Conservation (phyloP, 73 alveolate genomes). For the Urostyla sp. region DNA sequence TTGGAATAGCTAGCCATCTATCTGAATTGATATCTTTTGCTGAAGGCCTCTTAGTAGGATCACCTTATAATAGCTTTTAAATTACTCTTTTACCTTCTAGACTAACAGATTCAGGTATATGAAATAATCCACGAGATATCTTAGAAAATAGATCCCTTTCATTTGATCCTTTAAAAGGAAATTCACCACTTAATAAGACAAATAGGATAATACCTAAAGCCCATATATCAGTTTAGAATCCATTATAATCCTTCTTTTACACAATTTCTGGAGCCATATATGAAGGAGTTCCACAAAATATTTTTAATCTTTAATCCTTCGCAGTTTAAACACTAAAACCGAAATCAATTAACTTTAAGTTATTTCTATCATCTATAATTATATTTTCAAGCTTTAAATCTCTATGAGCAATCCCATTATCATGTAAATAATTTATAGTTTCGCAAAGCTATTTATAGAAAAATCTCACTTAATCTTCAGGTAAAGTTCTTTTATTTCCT, state of each 20-base stretch:
- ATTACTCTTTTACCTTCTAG: slow-evolving; percentile 59
- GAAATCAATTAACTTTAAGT: slow-evolving; percentile 82
- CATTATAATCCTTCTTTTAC: slow-evolving; percentile 86
- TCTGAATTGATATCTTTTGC: slow-evolving; percentile 42
- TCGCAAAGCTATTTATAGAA: slow-evolving; percentile 78
- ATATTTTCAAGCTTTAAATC: slow-evolving; percentile 89
- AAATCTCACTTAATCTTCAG: slow-evolving; percentile 71
- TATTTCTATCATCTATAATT: slow-evolving; percentile 69
- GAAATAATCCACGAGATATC: slow-evolving; percentile 74
- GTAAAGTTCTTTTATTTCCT: slow-evolving; percentile 63
- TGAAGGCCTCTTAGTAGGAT: slow-evolving; percentile 54
- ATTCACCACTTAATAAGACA: slow-evolving; percentile 87
- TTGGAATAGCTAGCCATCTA: slow-evolving; percentile 48
- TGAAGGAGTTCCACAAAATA: slow-evolving; percentile 97
- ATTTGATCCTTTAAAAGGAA: slow-evolving; percentile 90
- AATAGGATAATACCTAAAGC: slow-evolving; percentile 95
- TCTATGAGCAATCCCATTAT: slow-evolving; percentile 84
- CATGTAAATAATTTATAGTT: slow-evolving; percentile 81
- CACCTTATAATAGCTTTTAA: slow-evolving; percentile 33
- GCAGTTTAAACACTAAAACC: slow-evolving; percentile 79
- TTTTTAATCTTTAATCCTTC: slow-evolving; percentile 70
- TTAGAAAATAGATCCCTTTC: slow-evolving; percentile 90
- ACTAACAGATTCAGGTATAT: slow-evolving; percentile 80
- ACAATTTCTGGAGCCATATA: slow-evolving; percentile 99
- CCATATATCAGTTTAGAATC: slow-evolving; percentile 95